Evolutionary conservation across 2,329 filamentous ascomycete genomes (phyloP).

Genomic region (Cephalotrichum gorgonifer): DNA sequence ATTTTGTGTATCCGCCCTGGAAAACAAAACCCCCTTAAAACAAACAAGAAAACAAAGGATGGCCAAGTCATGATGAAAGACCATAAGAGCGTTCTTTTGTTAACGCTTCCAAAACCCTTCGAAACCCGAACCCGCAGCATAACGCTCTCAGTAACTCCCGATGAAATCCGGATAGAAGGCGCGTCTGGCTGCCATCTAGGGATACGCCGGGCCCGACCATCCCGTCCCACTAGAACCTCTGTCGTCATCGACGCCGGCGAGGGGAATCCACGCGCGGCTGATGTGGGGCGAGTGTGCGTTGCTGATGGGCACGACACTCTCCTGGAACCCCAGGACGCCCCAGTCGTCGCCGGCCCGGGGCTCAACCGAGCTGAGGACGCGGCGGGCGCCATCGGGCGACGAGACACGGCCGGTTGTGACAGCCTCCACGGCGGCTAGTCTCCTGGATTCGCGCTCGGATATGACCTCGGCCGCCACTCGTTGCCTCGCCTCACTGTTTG

Average conservation of each 20-base stretch:
- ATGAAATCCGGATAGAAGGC: background rate
- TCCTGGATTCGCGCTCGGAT: slow-evolving; percentile 46
- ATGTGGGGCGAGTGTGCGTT: slow-evolving; percentile 30
- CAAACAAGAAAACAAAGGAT: too few species aligned
- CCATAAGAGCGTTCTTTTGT: background rate
- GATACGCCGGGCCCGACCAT: slow-evolving; percentile 8
- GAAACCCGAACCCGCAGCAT: background rate
- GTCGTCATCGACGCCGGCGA: slow-evolving; percentile 9
- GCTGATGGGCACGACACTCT: slow-evolving; percentile 26
- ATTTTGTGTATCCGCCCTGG: background rate
- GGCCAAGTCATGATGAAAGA: background rate
- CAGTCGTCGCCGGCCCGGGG: slow-evolving; percentile 30
- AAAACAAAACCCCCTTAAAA: background rate
- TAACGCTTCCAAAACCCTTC: background rate
- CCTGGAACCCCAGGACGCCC: slow-evolving; percentile 39
- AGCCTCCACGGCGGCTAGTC: slow-evolving; percentile 33
- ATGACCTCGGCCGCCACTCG: slow-evolving; percentile 39
- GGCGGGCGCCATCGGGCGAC: slow-evolving; percentile 18
- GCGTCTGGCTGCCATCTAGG: slow-evolving; percentile 5
- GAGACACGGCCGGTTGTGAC: slow-evolving; percentile 23
- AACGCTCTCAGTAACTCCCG: background rate
- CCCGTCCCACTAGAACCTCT: background rate
- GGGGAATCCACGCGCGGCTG: slow-evolving; percentile 33
- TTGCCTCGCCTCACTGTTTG: slow-evolving; percentile 33
- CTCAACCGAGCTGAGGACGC: slow-evolving; percentile 24